Conservation (phyloP, 2,329 filamentous ascomycete species). For the Emmonsiellopsis sp. region DNA sequence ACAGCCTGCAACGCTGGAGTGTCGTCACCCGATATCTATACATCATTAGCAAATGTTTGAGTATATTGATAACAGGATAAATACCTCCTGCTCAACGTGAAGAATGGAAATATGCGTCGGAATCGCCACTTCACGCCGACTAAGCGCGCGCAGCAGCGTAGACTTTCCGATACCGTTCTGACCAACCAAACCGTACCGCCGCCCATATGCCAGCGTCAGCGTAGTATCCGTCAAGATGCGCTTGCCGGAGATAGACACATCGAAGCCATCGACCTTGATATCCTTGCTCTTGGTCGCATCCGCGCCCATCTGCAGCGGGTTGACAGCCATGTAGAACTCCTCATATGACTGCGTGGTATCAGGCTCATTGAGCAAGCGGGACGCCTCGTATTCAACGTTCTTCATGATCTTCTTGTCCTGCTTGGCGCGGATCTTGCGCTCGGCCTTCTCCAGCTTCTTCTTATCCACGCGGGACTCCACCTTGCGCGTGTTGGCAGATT, state of each 20-base stretch:
- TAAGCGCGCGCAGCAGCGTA: conserved; percentile 84
- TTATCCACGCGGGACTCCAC: conserved; percentile 95
- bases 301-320: conserved; percentile 78
- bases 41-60: too few relatives aligned
- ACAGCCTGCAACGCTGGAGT: conserved; percentile 92
- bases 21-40: conserved; percentile 82
- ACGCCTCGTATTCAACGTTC: conserved; percentile 95
- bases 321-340: conserved; percentile 99
- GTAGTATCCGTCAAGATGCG: conserved; percentile 87
- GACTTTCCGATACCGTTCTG: conserved; percentile 99
- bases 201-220: conserved; percentile 80
- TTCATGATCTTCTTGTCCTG: conserved; percentile 98
- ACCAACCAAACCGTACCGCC: conserved; percentile 93
- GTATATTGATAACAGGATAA: conserved; percentile 11
- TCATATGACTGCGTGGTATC: conserved; percentile 87
- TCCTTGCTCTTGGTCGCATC: conserved; percentile 87
- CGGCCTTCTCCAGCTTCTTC: conserved; percentile 98
- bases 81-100: conserved; percentile 93
- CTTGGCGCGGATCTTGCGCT: conserved; percentile 94
- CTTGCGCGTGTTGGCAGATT: conserved; percentile 85
- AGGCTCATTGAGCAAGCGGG: conserved; percentile 72
- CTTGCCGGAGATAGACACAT: conserved; percentile 81
- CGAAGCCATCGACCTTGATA: conserved; percentile 93
- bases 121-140: conserved; percentile 85
- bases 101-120: conserved; percentile 97